phyloP scores from a whole-genome alignment of 2,329 filamentous ascomycete genomes.

The Fusarium setosum region DNA sequence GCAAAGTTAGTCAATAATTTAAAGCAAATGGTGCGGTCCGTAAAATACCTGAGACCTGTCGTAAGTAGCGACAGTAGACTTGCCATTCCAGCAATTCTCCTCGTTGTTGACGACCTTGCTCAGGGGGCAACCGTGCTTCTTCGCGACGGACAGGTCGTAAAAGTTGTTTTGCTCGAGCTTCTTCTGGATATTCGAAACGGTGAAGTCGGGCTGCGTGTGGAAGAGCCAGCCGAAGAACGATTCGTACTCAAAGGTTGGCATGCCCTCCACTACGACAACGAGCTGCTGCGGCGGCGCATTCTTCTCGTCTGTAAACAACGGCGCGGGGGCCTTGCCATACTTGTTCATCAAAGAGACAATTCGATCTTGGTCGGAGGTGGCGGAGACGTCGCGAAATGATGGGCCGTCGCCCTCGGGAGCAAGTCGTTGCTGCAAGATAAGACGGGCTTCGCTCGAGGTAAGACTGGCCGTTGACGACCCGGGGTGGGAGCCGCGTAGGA shows the following conservation, averaged over 20 bases:
- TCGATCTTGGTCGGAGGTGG: conserved; percentile 54
- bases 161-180: conserved; percentile 57
- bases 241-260: conserved; percentile 59
- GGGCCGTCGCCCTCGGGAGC: conserved; percentile 59
- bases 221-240: conserved; percentile 52
- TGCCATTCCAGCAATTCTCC: conserved; percentile 57
- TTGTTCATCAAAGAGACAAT: conserved; percentile 68
- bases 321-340: conserved; percentile 65
- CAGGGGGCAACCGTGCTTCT: conserved; percentile 52
- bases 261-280: conserved; percentile 69
- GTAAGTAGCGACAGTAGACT: conserved; percentile 56
- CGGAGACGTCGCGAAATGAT: conserved; percentile 59
- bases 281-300: conserved; percentile 62
- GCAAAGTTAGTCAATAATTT: conserved; percentile 35
- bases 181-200: conserved; percentile 57
- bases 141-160: conserved; percentile 51
- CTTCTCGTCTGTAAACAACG: conserved; percentile 59
- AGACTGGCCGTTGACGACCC: conserved; percentile 53
- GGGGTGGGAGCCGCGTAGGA: conserved; percentile 54
- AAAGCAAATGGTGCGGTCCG: neutral
- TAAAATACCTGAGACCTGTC: conserved; percentile 56
- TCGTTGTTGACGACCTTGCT: conserved; percentile 55
- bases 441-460: conserved; percentile 64
- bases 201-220: conserved; percentile 58
- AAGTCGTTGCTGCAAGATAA: conserved; percentile 70